Base-by-base conservation (phyloP, 169 alveolate genomes). In the Plasmodium vivax region DNA sequence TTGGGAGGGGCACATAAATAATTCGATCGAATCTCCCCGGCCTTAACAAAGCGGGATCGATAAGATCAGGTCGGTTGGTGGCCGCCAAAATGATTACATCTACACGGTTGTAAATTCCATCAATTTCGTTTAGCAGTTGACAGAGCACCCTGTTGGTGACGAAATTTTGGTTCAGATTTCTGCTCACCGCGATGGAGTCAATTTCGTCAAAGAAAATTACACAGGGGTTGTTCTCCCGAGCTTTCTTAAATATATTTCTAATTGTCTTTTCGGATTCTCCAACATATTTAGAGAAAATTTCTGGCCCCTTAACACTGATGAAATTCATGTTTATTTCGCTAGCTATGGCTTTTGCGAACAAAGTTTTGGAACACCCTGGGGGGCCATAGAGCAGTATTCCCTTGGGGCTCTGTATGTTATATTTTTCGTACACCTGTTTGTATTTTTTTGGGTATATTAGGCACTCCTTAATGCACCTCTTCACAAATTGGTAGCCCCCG, bases 11-110 rank as follows among this genome's bases (percentile, higher is more conserved):
- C 36, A 99, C 99, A 94, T 99, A 98, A 32, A 99, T 98, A 56
- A 99, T 96, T 74, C 99, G 97, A 95, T 99, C 99, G 82, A 99
- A 98, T 81, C 99, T 97, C 9, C 99, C 99, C 9, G 99, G 99
- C 83, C 99, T 97, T 36, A 99, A 95, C 34, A 99, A 92, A 0
- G 99, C 99, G 34, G 99, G 96, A 95, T 99, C 99, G 87, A 99
- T 96, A 45, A 98, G 96, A 92, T 99, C 99, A 1, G 99, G 99
- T 93, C 99, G 94, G 96, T 99, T 99, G 16, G 99, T 99, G 8
- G 99, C 99, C 0, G 99, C 99, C 79, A 99, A 97, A 47, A 99
- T 98, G 56, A 98, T 97, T n/a, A 99, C 99, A 88, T 98, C 98
- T 34, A 95, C 95, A 74, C 96, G 93, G 45, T 96, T 73, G 30